Base-by-base conservation (phyloP, 805 yeast species). In the Candida railenensis region DNA sequence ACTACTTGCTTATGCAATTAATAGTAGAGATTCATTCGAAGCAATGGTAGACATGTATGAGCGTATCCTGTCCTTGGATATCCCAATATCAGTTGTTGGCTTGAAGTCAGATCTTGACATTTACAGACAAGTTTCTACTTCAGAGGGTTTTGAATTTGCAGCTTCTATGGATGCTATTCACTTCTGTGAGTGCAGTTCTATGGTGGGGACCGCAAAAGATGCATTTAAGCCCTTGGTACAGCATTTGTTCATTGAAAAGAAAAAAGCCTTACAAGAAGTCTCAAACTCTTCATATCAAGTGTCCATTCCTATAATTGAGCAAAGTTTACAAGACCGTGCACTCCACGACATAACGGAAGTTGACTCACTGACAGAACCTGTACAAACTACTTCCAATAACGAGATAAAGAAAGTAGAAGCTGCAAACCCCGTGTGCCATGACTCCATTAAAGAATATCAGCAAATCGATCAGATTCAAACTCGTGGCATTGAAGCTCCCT, bases 1-100 rank as follows among this genome's bases (percentile, higher is more conserved):
- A 19, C 41, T 70, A 7, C 59, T 69, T 18, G 62, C 61, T 1
- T 71, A 64, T 50, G 51, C 72, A 20, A 56, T 68, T 7, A 55
- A 53, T 22, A 55, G 58, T 45, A 40, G 53, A 8, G 58, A 54
- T 5, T 59, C 69, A 2, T 68, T 67, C 40, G 58, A 58, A 22
- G 58, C 54, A 8, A 44, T 66, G 11, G 66, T 62, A 19, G 69
- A 68, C 30, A 43, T 61, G 40, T 53, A 57, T 25, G 60, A 62
- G n/a, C 49, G 57, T 5, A 41, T 65, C 3, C 53, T 66, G 38
- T 50, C 45, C 0, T 55, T 55, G 3, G 43, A 58, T 33, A 71
- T 71, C 11, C 69, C 69, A 0, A 50, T 67, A 3, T 58, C 62
- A 2, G 45, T 71, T 11, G 68, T 60, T 16, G 72, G 66, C 0